A percentile compares a stretch with the other conserved stretches of the same genome.
phyloP scores from a whole-genome alignment of 257 asterid genomes.

The Scutellaria galericulata region DNA sequence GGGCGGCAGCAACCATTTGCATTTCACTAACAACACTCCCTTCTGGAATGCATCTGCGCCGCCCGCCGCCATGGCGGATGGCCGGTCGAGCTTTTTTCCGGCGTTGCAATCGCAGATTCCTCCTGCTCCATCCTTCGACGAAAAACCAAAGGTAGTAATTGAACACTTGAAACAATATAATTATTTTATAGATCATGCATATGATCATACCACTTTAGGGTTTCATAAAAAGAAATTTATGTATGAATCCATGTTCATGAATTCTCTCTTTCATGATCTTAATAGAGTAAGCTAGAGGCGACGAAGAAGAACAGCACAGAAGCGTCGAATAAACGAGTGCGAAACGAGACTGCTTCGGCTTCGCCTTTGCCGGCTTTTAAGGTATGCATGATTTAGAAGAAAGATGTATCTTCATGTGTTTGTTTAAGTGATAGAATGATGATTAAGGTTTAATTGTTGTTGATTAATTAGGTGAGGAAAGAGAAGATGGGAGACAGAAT shows the following conservation, averaged over 20 bases:
- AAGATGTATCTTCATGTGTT: constrained; percentile 30
- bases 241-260: not conserved
- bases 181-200: not conserved
- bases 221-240: constrained; percentile 16
- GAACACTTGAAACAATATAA: not conserved
- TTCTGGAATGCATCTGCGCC: constrained; percentile 75
- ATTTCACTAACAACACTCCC: constrained; percentile 70
- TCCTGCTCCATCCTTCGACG: constrained; percentile 50
- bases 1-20: constrained; percentile 53
- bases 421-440: constrained; percentile 26
- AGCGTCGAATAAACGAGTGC: constrained; percentile 59
- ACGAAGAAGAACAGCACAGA: constrained; percentile 54
- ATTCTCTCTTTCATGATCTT: not conserved
- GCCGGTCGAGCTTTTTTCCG: constrained; percentile 62
- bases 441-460: constrained; percentile 34
- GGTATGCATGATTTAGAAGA: constrained; percentile 42
- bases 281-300: constrained; percentile 45
- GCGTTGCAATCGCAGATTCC: constrained; percentile 53
- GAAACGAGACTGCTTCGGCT: constrained; percentile 64
- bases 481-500: constrained; percentile 99
- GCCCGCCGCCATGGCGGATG: constrained; percentile 41
- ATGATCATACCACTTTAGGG: constrained; percentile 26
- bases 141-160: constrained; percentile 34
- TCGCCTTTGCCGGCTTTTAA: constrained; percentile 77
- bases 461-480: constrained; percentile 78